Base-by-base conservation (phyloP, 2,329 filamentous ascomycete genomes). In the Emergomyces pasteurianus region DNA sequence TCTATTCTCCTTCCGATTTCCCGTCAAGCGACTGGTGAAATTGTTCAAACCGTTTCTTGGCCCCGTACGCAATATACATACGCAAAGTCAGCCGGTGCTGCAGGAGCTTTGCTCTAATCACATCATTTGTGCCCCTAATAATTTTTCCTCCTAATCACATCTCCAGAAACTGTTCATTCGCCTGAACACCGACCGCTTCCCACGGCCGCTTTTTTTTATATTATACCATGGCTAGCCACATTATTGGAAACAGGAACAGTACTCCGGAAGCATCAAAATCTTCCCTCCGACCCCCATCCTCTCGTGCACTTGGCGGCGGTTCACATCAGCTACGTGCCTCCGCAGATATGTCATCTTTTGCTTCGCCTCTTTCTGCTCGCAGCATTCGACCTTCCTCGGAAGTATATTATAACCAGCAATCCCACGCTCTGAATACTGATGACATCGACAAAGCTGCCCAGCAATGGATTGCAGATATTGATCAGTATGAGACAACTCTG, bases 401-500 rank as follows among this genome's bases (percentile, higher is more conserved):
- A 73, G 91, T 97, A 64, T 85, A 85, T 74, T 96, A 92, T 74
- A 92, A 89, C 65, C 89, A 89, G 69, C 82, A 87, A 72, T 82
- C 82, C 64, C 86, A 85, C 69, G 82, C 80, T 68, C 86, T 89
- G 63, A 83, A 80, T 66, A 77, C 83, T 64, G 94, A 97, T 75
- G 85, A 88, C 10, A 86, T 94, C 74, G 94, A 97, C 74, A 92
- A 92, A 76, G 89, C 92, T 65, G 91, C 92, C 58, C 92, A 96
- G 78, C 92, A 99, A 76, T 99, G 94, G 94, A 92, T 99, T 69
- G 91, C 92, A 60, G 94, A 99, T 70, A 97, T 99, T 67, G 94
- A 99, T 73, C 92, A 97, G 75, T 96, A 96, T 71, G 94, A 99
- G 80, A 95, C 87, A n/a, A 99, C 94, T 1, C 77, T 99, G 70